Evolutionary conservation across 2,329 filamentous ascomycete species (phyloP), one percentile per base, ranked within the genome.

Genomic region (Alternaria postmessia): DNA sequence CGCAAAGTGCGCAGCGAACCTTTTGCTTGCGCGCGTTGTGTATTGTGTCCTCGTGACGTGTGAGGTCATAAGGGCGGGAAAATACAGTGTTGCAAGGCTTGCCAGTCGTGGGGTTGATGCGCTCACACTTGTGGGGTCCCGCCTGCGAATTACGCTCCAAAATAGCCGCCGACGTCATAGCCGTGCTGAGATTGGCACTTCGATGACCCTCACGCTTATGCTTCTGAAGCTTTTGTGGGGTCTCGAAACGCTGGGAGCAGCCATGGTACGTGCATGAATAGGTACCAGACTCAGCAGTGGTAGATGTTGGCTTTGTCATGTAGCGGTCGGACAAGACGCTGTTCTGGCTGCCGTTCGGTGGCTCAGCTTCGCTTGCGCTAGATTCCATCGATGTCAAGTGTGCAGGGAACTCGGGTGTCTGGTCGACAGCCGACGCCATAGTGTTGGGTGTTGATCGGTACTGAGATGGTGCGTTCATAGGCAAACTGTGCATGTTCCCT

Each of bases 191-290:
- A 55, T 84, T 74, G 24, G 77, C 74, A 66, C 84, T 76, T 49
- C 94, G 88, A 77, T 99, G 95, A 5, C 90, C 92, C 75, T 99
- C 95, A 24, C 94, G 89, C 83, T 97, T 97, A 82, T 99, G 95
- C 81, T 95, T 95, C 77, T 98, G 94, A 4, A 99, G 85, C 68
- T 94, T 88, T 8, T 88, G 85, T 5, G 93, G 93, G 1, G 93
- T 93, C 68, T 96, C 92, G 74, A 99, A 99, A 54, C 95, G 91
- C 67, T 91, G 84, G 0, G 89, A 89, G 75, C 95, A 98, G 11
- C 93, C 93, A 72, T 96, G 93, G 72, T 97, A 97, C 1, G 94
- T 97, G 79, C 95, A 99, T 1, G 94, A 96, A 80, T 97, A 99
- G 0, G 94, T 97, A 12, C 94, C 94, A 20, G 89, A 87, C 67